Evolutionary conservation across 2,329 filamentous ascomycete species (phyloP).

Genomic region (Arthrobotrys pseudoclavata): DNA sequence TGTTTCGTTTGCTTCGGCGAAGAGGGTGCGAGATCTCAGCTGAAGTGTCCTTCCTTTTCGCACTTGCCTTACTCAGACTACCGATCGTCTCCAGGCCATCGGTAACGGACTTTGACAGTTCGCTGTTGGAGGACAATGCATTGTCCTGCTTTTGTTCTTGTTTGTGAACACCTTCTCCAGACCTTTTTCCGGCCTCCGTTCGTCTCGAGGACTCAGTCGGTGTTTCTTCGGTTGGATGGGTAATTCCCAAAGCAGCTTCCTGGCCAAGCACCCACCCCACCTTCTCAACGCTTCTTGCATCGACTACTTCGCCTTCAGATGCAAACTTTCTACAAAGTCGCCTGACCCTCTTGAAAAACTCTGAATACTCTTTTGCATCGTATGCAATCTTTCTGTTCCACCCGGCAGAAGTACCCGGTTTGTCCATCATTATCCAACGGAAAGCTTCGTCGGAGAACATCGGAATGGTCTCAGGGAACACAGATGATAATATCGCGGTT

Average conservation of each 20-base stretch:
- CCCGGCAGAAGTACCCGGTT: constrained; percentile 66
- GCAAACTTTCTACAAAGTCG: constrained; percentile 39
- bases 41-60: constrained; percentile 52
- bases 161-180: background rate
- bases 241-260: constrained; percentile 36
- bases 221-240: background rate
- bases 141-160: constrained; percentile 25
- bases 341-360: constrained; percentile 67
- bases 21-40: constrained; percentile 33
- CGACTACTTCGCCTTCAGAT: constrained; percentile 24
- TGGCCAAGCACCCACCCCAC: constrained; percentile 57
- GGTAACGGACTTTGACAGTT: constrained; percentile 49
- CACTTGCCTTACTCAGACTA: constrained; percentile 57
- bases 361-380: constrained; percentile 76
- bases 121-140: constrained; percentile 33
- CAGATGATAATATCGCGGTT: constrained; percentile 78
- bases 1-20: constrained; percentile 57
- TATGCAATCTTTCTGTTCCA: constrained; percentile 76
- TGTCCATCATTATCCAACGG: constrained; percentile 76
- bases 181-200: background rate
- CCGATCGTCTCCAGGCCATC: constrained; percentile 39
- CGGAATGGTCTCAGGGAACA: constrained; percentile 73
- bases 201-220: constrained; percentile 8
- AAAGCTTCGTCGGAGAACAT: constrained; percentile 88
- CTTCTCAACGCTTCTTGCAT: constrained; percentile 49